phyloP scores from a whole-genome alignment of 208 protist genomes.

The Naegleria fowleri region DNA sequence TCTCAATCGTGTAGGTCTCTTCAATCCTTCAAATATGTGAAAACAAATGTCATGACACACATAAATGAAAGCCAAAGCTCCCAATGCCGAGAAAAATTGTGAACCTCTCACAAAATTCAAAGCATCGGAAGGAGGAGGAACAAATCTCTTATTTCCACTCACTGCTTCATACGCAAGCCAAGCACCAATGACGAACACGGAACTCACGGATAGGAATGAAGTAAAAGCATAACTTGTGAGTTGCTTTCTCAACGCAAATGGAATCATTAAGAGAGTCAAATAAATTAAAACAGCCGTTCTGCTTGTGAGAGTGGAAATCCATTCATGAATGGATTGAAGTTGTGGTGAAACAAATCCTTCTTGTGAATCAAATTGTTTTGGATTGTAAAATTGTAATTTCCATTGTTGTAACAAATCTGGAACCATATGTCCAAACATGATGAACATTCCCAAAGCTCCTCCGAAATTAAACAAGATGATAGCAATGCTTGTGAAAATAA shows the following conservation, averaged over 20 bases:
- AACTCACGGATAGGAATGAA: not conserved
- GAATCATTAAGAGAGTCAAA: not conserved
- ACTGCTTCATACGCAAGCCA: not conserved
- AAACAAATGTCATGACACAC: not conserved
- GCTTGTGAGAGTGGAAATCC: not conserved
- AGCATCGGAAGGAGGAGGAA: not conserved
- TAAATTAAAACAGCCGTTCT: not conserved
- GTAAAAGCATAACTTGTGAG: not conserved
- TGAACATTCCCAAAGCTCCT: no score
- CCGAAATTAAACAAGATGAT: no score
- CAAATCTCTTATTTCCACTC: not conserved
- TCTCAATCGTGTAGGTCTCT: not conserved
- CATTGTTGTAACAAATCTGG: no score
- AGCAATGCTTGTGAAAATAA: not conserved
- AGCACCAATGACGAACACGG: not conserved
- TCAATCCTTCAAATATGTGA: not conserved
- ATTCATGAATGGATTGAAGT: no score
- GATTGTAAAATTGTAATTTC: no score
- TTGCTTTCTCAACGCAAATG: not conserved
- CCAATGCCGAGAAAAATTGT: not conserved
- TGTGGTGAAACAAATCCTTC: no score
- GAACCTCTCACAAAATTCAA: not conserved
- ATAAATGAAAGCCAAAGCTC: not conserved
- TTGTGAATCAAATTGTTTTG: no score
- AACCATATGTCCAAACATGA: no score